phyloP scores from a whole-genome alignment of 2,329 filamentous ascomycete species.

The Rutstroemia sydowiana region DNA sequence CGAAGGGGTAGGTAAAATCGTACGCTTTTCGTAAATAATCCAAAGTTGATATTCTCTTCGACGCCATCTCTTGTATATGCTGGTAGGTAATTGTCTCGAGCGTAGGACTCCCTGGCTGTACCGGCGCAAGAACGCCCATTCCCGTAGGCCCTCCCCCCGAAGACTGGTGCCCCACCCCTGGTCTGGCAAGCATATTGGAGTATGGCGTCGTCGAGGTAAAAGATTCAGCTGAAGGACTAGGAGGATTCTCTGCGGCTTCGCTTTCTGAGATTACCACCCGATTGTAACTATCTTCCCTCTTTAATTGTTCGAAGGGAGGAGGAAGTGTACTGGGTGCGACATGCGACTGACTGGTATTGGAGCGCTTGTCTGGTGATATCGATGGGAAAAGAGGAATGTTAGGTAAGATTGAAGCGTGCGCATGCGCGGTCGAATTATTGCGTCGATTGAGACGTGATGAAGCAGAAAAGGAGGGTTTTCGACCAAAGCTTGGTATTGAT shows the following conservation, averaged over 20 bases:
- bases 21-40: conserved; percentile 91
- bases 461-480: conserved; percentile 45
- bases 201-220: conserved; percentile 24
- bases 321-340: conserved; percentile 8
- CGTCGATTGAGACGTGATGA: conserved; percentile 33
- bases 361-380: conserved; percentile 17
- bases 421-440: conserved; percentile 33
- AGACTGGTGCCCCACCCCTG: conserved; percentile 23
- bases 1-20: conserved; percentile 32
- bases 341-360: conserved; percentile 15
- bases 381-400: conserved; percentile 1
- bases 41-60: conserved; percentile 88
- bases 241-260: conserved; percentile 10
- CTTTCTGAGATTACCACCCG: conserved; percentile 11
- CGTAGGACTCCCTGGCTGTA: conserved; percentile 27
- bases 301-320: background rate
- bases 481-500: conserved; percentile 43
- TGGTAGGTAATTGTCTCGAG: conserved; percentile 37
- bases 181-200: conserved; percentile 27
- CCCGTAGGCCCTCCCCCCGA: conserved; percentile 15
- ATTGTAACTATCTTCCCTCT: conserved; percentile 18
- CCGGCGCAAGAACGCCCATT: conserved; percentile 12
- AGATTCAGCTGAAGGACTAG: conserved; percentile 14
- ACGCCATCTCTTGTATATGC: conserved; percentile 75
- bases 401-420: conserved; percentile 9